Evolutionary conservation across 73 alveolate species (phyloP).

Genomic region (Blepharisma japonicum): DNA sequence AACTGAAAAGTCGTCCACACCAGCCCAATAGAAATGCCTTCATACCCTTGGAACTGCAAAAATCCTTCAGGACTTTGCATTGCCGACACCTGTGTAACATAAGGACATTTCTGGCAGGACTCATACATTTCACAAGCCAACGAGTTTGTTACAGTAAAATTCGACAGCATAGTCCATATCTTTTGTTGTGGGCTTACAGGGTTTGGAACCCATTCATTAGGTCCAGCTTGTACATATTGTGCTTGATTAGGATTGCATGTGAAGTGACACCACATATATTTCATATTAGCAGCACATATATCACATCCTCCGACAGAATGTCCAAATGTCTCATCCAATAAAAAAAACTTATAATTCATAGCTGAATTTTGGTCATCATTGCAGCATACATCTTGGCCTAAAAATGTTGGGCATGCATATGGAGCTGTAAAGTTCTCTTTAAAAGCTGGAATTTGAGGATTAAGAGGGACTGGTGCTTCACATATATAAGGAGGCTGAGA

Average conservation of each 20-base stretch:
- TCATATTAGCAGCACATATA: constrained; percentile 34
- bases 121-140: constrained; percentile 16
- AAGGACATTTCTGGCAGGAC: constrained; percentile 29
- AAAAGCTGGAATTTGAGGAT: too few species aligned
- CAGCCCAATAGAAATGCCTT: constrained; percentile 20
- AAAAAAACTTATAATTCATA: constrained; percentile 15
- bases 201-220: neutral
- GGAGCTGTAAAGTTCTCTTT: too few species aligned
- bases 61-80: constrained; percentile 32
- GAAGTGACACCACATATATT: constrained; percentile 19
- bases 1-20: constrained; percentile 8
- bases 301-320: constrained; percentile 29
- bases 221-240: constrained; percentile 5
- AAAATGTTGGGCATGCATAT: constrained; percentile 23
- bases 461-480: too few species aligned
- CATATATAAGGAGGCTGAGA: too few species aligned
- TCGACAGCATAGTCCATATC: neutral
- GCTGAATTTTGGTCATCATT: constrained; percentile 7
- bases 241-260: constrained; percentile 31
- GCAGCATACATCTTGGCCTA: constrained; percentile 27
- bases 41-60: constrained; percentile 31
- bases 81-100: constrained; percentile 14
- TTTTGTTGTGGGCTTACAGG: constrained; percentile 20
- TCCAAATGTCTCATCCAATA: constrained; percentile 26
- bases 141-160: constrained; percentile 4